Percentiles rank a stretch among this genome's conserved stretches.
phyloP scores from a whole-genome alignment of 1,284 basidiomycete species.

The Filobasidium uniguttulatum region DNA sequence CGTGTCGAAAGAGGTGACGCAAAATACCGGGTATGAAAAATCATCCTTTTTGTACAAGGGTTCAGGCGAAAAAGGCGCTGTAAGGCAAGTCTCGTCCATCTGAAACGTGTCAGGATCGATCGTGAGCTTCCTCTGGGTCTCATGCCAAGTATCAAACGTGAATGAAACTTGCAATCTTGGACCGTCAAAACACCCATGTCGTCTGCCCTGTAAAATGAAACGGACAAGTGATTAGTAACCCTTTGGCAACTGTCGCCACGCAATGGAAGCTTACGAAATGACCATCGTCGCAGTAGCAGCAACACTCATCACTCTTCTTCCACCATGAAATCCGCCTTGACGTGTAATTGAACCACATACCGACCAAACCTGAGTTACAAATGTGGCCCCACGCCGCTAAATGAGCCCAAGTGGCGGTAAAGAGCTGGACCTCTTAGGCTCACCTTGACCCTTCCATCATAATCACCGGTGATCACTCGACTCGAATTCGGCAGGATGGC shows the following conservation, averaged over 20 bases:
- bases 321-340: conserved; percentile 1
- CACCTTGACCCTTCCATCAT: conserved; percentile 7
- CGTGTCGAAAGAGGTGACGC: no score
- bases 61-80: neutral
- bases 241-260: neutral
- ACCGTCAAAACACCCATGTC: conserved; percentile 4
- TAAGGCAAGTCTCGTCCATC: neutral
- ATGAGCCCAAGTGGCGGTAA: no score
- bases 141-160: neutral
- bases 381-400: neutral
- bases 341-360: neutral
- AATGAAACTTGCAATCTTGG: conserved; percentile 10
- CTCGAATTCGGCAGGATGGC: conserved; percentile 4
- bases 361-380: conserved; percentile 2
- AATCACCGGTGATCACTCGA: conserved; percentile 7
- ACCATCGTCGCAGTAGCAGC: conserved; percentile 12
- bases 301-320: conserved; percentile 9
- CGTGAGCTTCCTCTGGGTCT: no score
- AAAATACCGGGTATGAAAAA: no score
- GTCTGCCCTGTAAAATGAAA: no score
- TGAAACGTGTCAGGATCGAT: neutral
- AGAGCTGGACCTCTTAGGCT: neutral
- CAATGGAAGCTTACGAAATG: conserved; percentile 7
- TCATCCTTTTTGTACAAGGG: no score
- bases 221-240: neutral